Percentiles rank a stretch among this genome's conserved stretches.
These are phyloP conservation scores for Chaetomidium leptoderma DNA, from an alignment of 495 filamentous ascomycete genomes.

Conservation along the genomic window DNA sequence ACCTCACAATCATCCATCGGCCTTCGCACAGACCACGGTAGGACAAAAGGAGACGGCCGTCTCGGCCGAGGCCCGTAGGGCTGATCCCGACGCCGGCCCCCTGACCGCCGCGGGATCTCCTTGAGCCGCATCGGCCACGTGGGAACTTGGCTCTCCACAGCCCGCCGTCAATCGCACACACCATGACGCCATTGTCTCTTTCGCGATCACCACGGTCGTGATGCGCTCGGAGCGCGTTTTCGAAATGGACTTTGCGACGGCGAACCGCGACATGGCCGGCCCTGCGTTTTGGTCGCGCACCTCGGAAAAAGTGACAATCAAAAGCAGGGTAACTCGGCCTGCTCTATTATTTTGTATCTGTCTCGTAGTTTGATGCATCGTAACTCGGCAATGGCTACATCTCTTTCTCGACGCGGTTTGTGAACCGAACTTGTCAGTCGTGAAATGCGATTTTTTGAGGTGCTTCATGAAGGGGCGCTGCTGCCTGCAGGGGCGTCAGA, in stretches of 20 bases:
- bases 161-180: conserved; percentile 14
- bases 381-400: conserved; percentile 17
- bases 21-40: conserved; percentile 15
- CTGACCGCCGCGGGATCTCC: conserved; percentile 10
- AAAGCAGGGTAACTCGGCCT: not conserved
- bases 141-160: conserved; percentile 27
- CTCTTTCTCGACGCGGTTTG: conserved; percentile 21
- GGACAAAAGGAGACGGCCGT: conserved; percentile 9
- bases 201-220: conserved; percentile 22
- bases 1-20: not conserved
- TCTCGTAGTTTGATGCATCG: not conserved
- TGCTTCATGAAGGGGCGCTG: conserved; percentile 31
- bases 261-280: not conserved
- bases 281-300: conserved; percentile 2
- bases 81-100: conserved; percentile 10
- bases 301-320: not conserved
- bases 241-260: conserved; percentile 10
- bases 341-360: not conserved
- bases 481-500: conserved; percentile 26
- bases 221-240: conserved; percentile 27
- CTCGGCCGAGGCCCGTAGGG: conserved; percentile 3
- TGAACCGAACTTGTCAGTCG: not conserved
- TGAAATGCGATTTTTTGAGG: conserved; percentile 27
- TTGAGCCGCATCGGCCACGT: conserved; percentile 34
- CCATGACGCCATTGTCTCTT: conserved; percentile 31